Evolutionary conservation across 2,329 filamentous ascomycete species (phyloP).

Genomic region (Aspergillus persii): DNA sequence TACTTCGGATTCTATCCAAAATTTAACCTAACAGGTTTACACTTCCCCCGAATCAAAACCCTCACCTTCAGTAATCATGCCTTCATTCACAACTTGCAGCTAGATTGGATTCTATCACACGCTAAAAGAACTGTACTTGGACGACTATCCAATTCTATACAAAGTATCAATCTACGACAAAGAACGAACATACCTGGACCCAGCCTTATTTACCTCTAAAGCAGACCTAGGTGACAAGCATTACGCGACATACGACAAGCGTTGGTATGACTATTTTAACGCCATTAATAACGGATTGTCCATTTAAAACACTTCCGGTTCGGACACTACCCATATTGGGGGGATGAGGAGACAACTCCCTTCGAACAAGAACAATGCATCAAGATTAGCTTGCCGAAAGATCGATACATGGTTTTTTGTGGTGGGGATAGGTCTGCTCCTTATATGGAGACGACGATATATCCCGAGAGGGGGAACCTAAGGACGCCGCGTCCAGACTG

Average conservation of each 20-base stretch:
- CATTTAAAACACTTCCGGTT: conserved; percentile 11
- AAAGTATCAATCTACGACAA: background rate
- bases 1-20: conserved; percentile 43
- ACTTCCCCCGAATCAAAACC: conserved; percentile 39
- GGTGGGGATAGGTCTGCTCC: conserved; percentile 18
- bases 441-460: conserved; percentile 13
- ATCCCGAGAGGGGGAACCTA: conserved; percentile 1
- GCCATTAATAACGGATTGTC: conserved; percentile 14
- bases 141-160: conserved; percentile 40
- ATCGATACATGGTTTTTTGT: conserved; percentile 20
- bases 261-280: conserved; percentile 23
- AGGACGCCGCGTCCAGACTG: background rate
- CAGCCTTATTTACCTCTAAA: background rate
- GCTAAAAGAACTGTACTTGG: conserved; percentile 44
- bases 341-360: conserved; percentile 12
- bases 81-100: conserved; percentile 47
- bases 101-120: conserved; percentile 46
- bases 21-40: conserved; percentile 32
- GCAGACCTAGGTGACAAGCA: background rate
- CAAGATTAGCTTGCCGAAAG: conserved; percentile 8
- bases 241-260: conserved; percentile 10
- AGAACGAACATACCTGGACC: background rate
- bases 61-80: conserved; percentile 42
- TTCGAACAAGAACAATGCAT: conserved; percentile 21
- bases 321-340: background rate